Evolutionary conservation across 2,329 filamentous ascomycete species (phyloP), one percentile per base, ranked within the genome.

Genomic region (Hypoxylon sp.): DNA sequence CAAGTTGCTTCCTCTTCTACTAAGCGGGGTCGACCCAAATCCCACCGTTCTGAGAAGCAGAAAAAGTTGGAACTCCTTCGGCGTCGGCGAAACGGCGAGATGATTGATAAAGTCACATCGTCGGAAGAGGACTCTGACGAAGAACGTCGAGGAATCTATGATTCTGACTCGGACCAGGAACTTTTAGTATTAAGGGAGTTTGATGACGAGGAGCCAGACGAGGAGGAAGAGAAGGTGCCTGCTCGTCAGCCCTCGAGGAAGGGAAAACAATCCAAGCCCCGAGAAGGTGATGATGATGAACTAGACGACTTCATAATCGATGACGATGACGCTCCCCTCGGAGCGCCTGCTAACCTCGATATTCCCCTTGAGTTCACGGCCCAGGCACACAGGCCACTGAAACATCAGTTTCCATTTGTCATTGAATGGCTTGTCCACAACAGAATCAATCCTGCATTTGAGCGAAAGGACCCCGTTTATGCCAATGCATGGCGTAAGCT

Each of bases 351-450:
- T 8, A 77, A 80, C 23, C 75, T 82, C 9, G 82, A 83, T 2
- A 87, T 93, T 1, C 92, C 92, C 0, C 81, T 94, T 0, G 81
- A 91, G 71, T 93, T 93, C 75, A 91, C 89, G 0, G 79, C 84
- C 2, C 84, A 90, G 61, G 85, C 87, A 0, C 88, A 89, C 67
- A 89, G 89, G 70, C 90, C 90, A 53, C 81, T 90, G 0, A 89
- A 88, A 68, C 88, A 92, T 39, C 87, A 94, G 52, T 95, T 95
- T 80, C 87, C 86, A 50, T 88, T 90, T 71, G 90, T 88, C 0
- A 83, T 95, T 1, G 91, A 93, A 74, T 95, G 91, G 91, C 90
- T 94, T 79, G 89, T 95, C 2, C 91, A 93, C 73, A 91, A 91
- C 74, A 90, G 90, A 71, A 83, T 96, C 53, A 90, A 94, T 70